These are phyloP conservation scores for Lactifluus hygrophoroides DNA, from an alignment of 768 basidiomycete genomes.

Conservation along the genomic window DNA sequence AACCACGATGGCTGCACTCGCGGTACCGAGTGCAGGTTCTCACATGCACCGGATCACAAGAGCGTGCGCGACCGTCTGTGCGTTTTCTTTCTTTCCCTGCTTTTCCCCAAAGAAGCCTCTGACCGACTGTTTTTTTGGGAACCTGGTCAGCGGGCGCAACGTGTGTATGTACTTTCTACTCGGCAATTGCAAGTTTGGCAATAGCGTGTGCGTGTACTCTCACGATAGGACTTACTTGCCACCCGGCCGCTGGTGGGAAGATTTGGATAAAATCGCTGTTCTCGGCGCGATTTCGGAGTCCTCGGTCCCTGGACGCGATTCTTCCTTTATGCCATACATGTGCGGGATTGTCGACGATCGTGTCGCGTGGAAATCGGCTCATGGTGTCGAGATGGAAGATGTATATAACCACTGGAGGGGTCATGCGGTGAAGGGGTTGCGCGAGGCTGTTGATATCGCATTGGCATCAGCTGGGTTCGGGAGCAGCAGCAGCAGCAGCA, in stretches of 20 bases:
- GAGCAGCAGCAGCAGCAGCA: too few species aligned
- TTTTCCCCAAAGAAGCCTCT: too few species aligned
- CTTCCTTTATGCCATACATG: conserved; percentile 4
- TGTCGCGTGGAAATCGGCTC: not conserved
- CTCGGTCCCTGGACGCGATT: not conserved
- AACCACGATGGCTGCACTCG: conserved; percentile 44
- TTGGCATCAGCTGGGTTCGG: not conserved
- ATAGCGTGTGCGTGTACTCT: conserved; percentile 36
- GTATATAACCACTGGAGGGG: not conserved
- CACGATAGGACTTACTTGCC: conserved; percentile 41
- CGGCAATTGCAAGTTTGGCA: conserved; percentile 33
- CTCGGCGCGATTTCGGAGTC: not conserved
- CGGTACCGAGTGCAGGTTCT: conserved; percentile 37
- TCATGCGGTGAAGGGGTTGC: not conserved
- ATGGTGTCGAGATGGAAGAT: conserved; percentile 3
- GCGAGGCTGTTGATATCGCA: not conserved
- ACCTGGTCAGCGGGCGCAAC: conserved; percentile 39
- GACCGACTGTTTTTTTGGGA: not conserved
- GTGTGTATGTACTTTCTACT: conserved; percentile 39
- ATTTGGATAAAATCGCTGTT: not conserved
- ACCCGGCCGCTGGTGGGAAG: conserved; percentile 39
- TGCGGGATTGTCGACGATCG: not conserved
- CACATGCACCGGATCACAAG: conserved; percentile 46
- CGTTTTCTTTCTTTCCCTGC: conserved; percentile 20
- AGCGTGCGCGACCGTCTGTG: conserved; percentile 49